Percentiles rank a stretch among this genome's conserved stretches.
phyloP scores from a whole-genome alignment of 2,329 filamentous ascomycete genomes.

The Diplodia sapinea region DNA sequence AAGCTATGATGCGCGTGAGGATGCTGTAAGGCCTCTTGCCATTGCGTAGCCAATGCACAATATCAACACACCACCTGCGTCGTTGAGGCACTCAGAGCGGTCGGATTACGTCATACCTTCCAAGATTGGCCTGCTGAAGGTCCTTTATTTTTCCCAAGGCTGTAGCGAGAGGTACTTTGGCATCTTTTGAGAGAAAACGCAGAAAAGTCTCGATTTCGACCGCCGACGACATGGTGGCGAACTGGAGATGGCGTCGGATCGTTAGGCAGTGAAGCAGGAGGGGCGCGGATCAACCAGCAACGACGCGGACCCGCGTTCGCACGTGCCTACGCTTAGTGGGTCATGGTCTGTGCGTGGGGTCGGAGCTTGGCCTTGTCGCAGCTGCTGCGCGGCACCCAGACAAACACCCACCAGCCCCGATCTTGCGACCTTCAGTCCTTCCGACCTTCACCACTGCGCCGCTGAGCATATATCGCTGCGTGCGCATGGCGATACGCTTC shows the following conservation, averaged over 20 bases:
- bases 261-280: neutral
- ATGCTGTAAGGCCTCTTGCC: too few relatives aligned
- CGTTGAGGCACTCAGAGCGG: slow-evolving; percentile 12
- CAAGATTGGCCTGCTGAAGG: slow-evolving; percentile 58
- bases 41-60: too few relatives aligned
- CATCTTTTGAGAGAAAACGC: slow-evolving; percentile 64
- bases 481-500: neutral
- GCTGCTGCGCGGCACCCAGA: neutral
- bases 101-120: slow-evolving; percentile 30
- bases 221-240: slow-evolving; percentile 41
- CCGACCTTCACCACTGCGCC: neutral
- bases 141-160: slow-evolving; percentile 62
- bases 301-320: neutral
- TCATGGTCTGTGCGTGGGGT: neutral
- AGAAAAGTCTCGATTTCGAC: slow-evolving; percentile 55
- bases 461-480: neutral
- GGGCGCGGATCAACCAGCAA: neutral
- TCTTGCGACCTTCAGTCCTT: neutral
- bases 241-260: neutral
- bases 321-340: neutral
- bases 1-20: neutral
- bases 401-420: neutral
- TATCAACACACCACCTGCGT: too few relatives aligned
- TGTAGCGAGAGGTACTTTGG: slow-evolving; percentile 60
- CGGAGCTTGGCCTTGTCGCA: slow-evolving; percentile 9